Percentiles rank a stretch among this genome's conserved stretches.
phyloP scores from a whole-genome alignment of 495 filamentous ascomycete species.

The Elasticomyces elasticus region DNA sequence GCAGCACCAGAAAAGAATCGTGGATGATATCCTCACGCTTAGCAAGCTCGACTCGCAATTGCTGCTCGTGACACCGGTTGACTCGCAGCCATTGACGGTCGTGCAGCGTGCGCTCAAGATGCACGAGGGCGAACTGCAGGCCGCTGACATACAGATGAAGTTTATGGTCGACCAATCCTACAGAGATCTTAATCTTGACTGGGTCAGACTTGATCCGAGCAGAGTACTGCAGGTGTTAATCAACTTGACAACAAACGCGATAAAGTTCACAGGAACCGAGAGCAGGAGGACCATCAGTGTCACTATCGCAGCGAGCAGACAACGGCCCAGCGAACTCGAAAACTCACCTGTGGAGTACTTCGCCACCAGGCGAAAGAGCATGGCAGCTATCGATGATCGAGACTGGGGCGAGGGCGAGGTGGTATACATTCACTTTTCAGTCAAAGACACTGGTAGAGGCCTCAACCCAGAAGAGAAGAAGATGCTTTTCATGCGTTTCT shows the following conservation, averaged over 20 bases:
- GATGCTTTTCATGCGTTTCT: conserved; percentile 70
- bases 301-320: conserved; percentile 54
- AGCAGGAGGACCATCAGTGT: conserved; percentile 55
- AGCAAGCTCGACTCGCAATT: conserved; percentile 76
- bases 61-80: conserved; percentile 56
- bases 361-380: conserved; percentile 27
- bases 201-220: conserved; percentile 60
- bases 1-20: conserved; percentile 69
- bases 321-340: conserved; percentile 40
- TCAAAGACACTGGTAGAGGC: conserved; percentile 70
- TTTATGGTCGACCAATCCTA: conserved; percentile 52
- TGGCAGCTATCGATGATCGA: conserved; percentile 39
- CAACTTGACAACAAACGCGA: conserved; percentile 41
- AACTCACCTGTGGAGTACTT: conserved; percentile 33
- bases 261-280: conserved; percentile 40
- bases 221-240: conserved; percentile 60
- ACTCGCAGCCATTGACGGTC: conserved; percentile 55
- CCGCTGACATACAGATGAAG: conserved; percentile 55
- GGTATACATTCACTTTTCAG: conserved; percentile 60
- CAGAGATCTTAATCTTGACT: conserved; percentile 46
- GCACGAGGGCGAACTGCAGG: conserved; percentile 60
- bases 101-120: conserved; percentile 60
- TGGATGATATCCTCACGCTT: conserved; percentile 68
- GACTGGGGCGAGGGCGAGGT: conserved; percentile 64
- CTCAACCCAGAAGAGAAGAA: conserved; percentile 63